Conservation (phyloP, 495 filamentous ascomycete species). For the Rhizodiscina lignyota region DNA sequence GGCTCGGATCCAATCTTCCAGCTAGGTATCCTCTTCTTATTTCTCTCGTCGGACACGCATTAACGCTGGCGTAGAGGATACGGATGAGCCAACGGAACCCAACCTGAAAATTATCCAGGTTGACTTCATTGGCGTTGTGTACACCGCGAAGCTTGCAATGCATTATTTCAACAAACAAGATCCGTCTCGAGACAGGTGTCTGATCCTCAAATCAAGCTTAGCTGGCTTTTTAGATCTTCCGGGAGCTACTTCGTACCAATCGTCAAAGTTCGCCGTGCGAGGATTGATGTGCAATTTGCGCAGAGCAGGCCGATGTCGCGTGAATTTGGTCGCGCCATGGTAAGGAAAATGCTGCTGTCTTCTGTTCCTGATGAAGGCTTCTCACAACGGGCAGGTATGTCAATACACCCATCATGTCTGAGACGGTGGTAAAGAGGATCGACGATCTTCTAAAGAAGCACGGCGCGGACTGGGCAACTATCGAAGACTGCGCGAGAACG, state of each 20-base stretch:
- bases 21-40: too few relatives aligned
- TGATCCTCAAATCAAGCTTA: constrained; percentile 2
- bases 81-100: constrained; percentile 1
- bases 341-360: too few relatives aligned
- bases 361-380: too few relatives aligned
- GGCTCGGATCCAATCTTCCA: background rate
- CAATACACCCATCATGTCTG: too few relatives aligned
- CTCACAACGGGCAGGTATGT: too few relatives aligned
- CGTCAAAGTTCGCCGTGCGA: constrained; percentile 1
- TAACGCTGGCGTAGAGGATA: too few relatives aligned
- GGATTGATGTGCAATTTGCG: constrained; percentile 1
- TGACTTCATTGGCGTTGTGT: constrained; percentile 1
- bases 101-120: constrained; percentile 1
- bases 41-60: too few relatives aligned
- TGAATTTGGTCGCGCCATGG: background rate
- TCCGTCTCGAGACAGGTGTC: background rate
- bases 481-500: too few relatives aligned
- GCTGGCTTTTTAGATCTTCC: constrained; percentile 1
- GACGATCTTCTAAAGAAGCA: too few relatives aligned
- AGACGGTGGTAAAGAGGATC: too few relatives aligned
- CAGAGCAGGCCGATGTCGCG: background rate
- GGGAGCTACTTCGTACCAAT: background rate
- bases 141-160: constrained; percentile 3
- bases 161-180: constrained; percentile 2
- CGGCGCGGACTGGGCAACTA: too few relatives aligned